Conservation (phyloP, 192 early-diverging fungal genomes). For the Thamnidium elegans region DNA sequence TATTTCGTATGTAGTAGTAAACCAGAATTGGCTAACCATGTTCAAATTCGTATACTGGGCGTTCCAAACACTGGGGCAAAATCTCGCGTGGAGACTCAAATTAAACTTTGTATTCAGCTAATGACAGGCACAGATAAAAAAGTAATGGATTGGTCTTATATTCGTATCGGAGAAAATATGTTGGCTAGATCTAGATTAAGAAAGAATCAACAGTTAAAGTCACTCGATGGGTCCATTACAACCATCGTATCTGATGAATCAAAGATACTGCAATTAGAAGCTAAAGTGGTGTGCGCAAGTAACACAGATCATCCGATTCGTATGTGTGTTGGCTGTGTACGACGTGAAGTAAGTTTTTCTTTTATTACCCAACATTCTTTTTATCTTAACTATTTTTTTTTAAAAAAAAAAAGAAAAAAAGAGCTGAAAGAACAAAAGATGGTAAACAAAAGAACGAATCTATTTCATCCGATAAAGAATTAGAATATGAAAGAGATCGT, state of each 20-base stretch:
- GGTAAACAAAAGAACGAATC: conserved; percentile 37
- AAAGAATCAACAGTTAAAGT: conserved; percentile 25
- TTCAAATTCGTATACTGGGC: conserved; percentile 37
- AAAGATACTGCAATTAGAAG: conserved; percentile 70
- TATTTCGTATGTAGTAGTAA: not conserved
- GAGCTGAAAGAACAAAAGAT: conserved; percentile 63
- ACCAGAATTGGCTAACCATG: not conserved
- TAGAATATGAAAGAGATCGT: conserved; percentile 60
- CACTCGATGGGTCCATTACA: conserved; percentile 25
- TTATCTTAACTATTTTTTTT: conserved; percentile 1
- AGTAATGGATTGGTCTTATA: conserved; percentile 75
- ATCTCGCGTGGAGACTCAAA: conserved; percentile 93
- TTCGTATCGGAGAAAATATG: conserved; percentile 79
- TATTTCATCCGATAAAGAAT: conserved; percentile 20
- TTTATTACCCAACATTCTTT: not conserved
- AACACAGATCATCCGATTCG: conserved; percentile 70
- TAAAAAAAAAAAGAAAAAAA: conserved; percentile 48
- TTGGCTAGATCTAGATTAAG: conserved; percentile 76
- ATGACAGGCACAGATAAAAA: conserved; percentile 67
- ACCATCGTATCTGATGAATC: conserved; percentile 43
- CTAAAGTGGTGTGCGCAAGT: conserved; percentile 82
- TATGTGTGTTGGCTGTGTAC: conserved; percentile 81
- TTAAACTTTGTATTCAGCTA: conserved; percentile 86
- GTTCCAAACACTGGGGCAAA: conserved; percentile 63
- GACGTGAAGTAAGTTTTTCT: conserved; percentile 62